Percentiles rank a stretch among this genome's conserved stretches.
These are phyloP conservation scores for Silene conica DNA, from an alignment of 148 eudicot species.

Conservation along the genomic window DNA sequence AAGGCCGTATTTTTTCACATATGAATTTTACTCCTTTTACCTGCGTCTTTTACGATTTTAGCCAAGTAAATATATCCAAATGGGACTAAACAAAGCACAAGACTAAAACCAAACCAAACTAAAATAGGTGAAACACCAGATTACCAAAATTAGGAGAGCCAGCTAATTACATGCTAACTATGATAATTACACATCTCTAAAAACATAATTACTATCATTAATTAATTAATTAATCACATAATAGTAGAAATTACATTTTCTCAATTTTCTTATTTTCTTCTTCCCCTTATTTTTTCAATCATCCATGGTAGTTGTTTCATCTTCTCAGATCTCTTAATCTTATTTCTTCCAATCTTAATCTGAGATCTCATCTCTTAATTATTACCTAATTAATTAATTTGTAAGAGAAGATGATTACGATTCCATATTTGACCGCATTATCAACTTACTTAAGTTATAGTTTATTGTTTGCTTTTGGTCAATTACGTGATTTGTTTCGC, in stretches of 20 bases:
- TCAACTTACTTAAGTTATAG: constrained; percentile 86
- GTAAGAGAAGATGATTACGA: constrained; percentile 58
- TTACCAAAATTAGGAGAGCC: too few relatives aligned
- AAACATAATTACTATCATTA: too few relatives aligned
- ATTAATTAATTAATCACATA: too few relatives aligned
- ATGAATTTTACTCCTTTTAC: too few relatives aligned
- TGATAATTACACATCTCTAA: too few relatives aligned
- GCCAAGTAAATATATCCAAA: too few relatives aligned
- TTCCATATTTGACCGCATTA: constrained; percentile 91
- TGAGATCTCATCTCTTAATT: constrained; percentile 14
- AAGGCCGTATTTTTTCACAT: too few relatives aligned
- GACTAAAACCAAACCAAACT: too few relatives aligned
- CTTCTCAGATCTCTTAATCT: constrained; percentile 9
- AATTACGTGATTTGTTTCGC: constrained; percentile 76
- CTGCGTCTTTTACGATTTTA: too few relatives aligned
- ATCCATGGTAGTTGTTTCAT: neutral
- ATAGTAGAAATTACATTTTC: neutral
- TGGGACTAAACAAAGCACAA: too few relatives aligned
- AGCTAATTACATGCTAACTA: too few relatives aligned
- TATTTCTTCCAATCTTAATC: neutral
- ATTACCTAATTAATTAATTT: neutral
- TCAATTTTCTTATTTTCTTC: neutral
- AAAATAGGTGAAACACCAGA: too few relatives aligned
- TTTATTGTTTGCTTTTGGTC: constrained; percentile 79
- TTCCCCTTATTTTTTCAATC: neutral